Base-by-base conservation (phyloP, 2,329 filamentous ascomycete genomes). In the Aspergillus puulaauensis region DNA sequence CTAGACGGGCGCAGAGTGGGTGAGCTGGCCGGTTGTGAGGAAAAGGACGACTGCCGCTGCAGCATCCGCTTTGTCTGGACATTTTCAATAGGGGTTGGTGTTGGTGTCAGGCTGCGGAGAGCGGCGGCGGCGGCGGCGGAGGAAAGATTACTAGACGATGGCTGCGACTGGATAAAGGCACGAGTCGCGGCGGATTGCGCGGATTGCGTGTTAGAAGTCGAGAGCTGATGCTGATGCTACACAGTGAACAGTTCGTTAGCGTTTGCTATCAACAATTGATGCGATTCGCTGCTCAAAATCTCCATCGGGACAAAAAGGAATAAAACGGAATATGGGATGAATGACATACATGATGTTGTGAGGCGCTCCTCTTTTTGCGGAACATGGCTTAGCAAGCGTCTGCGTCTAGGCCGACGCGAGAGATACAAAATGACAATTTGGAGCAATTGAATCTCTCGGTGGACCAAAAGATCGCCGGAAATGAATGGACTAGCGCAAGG, bases 51-150 rank as follows among this genome's bases (percentile, higher is more conserved):
- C 73, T 83, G 86, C 61, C 92, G 86, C 66, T 91, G 86, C 59
- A 86, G 74, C 70, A 89, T 93, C 70, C 93, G 89, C 79, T 93
- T 96, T 6, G 93, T 96, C 74, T 96, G 89, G 45, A 96, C 86
- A 69, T 91, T 86, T 72, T 86, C 88, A 56, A 96, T 88, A 65
- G 87, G 87, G 52, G 88, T 93, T 21, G 91, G 92, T 2, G 90
- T 87, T 52, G 87, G 87, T 9, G 91, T 88, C 65, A 90, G 86
- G 46, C 89, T 90, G 70, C 89, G 87, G 58, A 98, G 82, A 47
- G 93, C 93, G 27, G 92, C 87, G 15, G 91, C 92, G 6, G 93
- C 93, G 12, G 93, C 93, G 6, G 93, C 90, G 37, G 90, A 88
- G 41, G 93, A 96, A 44, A 96, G 82, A 58, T 85, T 86, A 59